Conservation (phyloP, 805 yeast genomes). For the Candida piceae region DNA sequence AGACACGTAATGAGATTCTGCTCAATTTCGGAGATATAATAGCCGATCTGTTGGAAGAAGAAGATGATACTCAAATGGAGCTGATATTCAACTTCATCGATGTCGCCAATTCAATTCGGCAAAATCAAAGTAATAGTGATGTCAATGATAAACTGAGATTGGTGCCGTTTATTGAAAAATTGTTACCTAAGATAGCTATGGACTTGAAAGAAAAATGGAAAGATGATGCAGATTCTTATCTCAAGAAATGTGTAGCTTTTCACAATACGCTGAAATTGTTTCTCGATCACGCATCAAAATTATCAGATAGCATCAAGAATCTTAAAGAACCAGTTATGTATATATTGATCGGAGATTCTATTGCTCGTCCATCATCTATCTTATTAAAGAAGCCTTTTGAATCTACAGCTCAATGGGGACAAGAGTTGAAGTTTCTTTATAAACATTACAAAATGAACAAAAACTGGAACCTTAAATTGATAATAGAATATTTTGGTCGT, state of each 20-base stretch:
- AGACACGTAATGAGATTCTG: conserved; percentile 6
- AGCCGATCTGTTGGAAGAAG: neutral
- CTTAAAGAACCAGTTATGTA: neutral
- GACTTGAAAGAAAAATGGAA: conserved; percentile 3
- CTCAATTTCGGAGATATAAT: conserved; percentile 7
- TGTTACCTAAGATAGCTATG: neutral
- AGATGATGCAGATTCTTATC: conserved; percentile 1
- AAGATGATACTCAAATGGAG: neutral
- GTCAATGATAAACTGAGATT: neutral
- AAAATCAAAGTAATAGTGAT: neutral
- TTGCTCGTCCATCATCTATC: neutral
- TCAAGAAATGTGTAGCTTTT: conserved; percentile 1
- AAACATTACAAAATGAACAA: neutral
- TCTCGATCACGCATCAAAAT: neutral
- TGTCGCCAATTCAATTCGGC: conserved; percentile 1
- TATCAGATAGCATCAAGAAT: neutral
- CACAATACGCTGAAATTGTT: neutral
- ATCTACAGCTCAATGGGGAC: neutral
- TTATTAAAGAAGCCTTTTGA: neutral
- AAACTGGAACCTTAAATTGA: neutral
- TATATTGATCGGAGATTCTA: conserved; percentile 1
- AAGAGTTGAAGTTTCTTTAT: neutral
- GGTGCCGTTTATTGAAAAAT: neutral
- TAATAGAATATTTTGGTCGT: neutral
- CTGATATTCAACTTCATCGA: conserved; percentile 4